phyloP scores from a whole-genome alignment of 345 rosid genomes.

The Clarkia xantiana region DNA sequence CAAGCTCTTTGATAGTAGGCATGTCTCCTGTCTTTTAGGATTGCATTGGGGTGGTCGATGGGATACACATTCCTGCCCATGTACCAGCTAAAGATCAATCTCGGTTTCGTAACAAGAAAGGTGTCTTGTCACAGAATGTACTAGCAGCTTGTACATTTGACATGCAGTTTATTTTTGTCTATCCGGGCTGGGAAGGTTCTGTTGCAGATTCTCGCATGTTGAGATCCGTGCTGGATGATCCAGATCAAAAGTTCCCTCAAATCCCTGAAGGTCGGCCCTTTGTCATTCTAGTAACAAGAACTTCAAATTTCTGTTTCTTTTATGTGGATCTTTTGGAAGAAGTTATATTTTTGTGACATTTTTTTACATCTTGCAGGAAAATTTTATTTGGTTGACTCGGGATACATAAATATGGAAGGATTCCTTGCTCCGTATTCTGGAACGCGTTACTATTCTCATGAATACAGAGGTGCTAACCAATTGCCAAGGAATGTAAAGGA shows the following conservation, averaged over 20 bases:
- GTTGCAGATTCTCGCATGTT: conserved; percentile 53
- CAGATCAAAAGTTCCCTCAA: conserved; percentile 67
- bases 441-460: conserved; percentile 34
- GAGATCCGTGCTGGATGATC: conserved; percentile 62
- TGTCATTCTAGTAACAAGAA: background rate
- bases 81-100: conserved; percentile 67
- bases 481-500: conserved; percentile 53
- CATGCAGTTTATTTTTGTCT: conserved; percentile 56
- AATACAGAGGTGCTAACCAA: conserved; percentile 50
- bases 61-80: conserved; percentile 59
- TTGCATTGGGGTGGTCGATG: conserved; percentile 63
- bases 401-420: conserved; percentile 46
- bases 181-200: conserved; percentile 86
- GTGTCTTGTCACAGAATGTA: conserved; percentile 50
- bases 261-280: conserved; percentile 41
- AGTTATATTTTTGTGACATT: background rate
- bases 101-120: conserved; percentile 55
- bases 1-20: background rate
- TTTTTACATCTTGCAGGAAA: conserved; percentile 31
- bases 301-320: background rate
- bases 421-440: conserved; percentile 67
- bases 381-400: conserved; percentile 56
- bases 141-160: conserved; percentile 78
- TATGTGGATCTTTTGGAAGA: background rate
- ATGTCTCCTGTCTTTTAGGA: conserved; percentile 33